phyloP scores from a whole-genome alignment of 208 protist genomes.

The Trypanosoma avium region DNA sequence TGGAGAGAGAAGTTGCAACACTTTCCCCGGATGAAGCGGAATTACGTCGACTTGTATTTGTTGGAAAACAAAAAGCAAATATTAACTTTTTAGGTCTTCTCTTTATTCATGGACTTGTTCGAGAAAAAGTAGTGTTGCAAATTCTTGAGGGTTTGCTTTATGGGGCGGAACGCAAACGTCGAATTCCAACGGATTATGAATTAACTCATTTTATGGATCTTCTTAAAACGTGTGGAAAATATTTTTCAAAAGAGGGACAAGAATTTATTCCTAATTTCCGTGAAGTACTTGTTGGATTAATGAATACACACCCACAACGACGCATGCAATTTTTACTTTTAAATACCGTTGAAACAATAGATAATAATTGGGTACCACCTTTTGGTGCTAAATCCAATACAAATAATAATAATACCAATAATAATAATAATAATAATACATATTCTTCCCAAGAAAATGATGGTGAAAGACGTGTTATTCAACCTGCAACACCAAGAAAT shows the following conservation, averaged over 20 bases:
- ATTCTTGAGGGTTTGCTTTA: constrained; percentile 82
- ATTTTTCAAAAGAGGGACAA: constrained; percentile 45
- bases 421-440: too few species aligned
- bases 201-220: constrained; percentile 84
- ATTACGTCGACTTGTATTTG: constrained; percentile 61
- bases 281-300: constrained; percentile 50
- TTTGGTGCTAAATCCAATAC: constrained; percentile 40
- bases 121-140: constrained; percentile 50
- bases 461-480: constrained; percentile 4
- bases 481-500: neutral
- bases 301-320: constrained; percentile 51
- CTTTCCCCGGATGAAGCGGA: constrained; percentile 62
- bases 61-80: constrained; percentile 80
- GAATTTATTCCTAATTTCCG: constrained; percentile 48
- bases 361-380: constrained; percentile 80
- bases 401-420: too few species aligned
- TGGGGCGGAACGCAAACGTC: constrained; percentile 49
- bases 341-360: constrained; percentile 75
- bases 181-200: constrained; percentile 66
- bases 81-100: constrained; percentile 84
- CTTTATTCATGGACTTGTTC: constrained; percentile 59
- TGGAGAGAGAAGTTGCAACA: constrained; percentile 48
- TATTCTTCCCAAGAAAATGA: constrained; percentile 17
- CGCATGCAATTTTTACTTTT: constrained; percentile 80
- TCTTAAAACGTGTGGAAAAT: constrained; percentile 62